These are phyloP conservation scores for Rosa chinensis DNA, from an alignment of 306 rosid genomes.

Conservation along the genomic window DNA sequence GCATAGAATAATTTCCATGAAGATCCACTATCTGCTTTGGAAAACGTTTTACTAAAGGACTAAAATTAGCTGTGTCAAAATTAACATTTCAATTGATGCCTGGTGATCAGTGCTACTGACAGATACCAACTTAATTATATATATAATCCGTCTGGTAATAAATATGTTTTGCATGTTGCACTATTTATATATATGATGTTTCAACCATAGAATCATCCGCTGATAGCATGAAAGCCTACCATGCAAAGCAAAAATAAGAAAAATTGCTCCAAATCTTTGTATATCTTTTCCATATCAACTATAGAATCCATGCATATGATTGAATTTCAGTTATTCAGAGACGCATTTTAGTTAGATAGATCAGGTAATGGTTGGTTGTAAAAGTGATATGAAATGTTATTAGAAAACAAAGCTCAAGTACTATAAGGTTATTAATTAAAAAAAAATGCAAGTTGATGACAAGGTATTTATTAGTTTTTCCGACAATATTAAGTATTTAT, in stretches of 20 bases:
- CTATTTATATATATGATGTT: neutral
- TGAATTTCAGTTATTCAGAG: neutral
- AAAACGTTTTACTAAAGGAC: neutral
- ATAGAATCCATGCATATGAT: neutral
- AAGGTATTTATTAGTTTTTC: too few species aligned
- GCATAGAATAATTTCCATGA: too few species aligned
- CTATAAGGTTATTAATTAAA: too few species aligned
- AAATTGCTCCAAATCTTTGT: neutral
- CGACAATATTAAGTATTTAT: too few species aligned
- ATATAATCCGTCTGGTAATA: neutral
- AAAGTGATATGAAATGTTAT: too few species aligned
- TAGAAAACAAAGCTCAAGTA: too few species aligned
- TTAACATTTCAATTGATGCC: constrained; percentile 14
- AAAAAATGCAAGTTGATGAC: too few species aligned
- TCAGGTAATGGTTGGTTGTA: too few species aligned
- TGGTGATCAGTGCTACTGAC: constrained; percentile 32
- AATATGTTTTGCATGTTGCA: constrained; percentile 14
- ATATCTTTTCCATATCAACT: neutral
- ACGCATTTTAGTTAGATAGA: neutral
- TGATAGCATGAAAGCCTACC: neutral
- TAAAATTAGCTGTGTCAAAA: neutral
- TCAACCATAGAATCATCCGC: neutral
- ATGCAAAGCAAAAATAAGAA: neutral
- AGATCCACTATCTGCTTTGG: neutral
- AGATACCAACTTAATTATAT: constrained; percentile 26